Evolutionary conservation across 1,284 basidiomycete genomes (phyloP), one percentile per base, ranked within the genome.

Genomic region (Irpex rosettiformis): DNA sequence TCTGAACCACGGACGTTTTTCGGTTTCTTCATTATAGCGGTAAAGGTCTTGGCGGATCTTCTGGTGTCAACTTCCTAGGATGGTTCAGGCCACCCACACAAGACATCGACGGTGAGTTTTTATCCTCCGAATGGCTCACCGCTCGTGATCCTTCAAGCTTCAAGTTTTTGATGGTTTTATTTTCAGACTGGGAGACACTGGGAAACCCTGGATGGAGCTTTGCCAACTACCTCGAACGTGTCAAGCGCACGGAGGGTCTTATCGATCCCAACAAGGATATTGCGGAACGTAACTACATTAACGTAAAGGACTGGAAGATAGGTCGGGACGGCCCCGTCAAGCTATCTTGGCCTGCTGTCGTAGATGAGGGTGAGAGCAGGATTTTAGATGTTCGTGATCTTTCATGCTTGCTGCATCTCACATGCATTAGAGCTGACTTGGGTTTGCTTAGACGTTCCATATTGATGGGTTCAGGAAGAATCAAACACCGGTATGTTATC

Each of bases 191-290:
- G 45, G 47, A 48, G 21, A 56, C 48, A 24, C 55, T 56, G n/a
- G 55, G 55, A 4, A 56, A 56, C 18, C 55, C 55, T 10, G 43
- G 45, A 6, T 56, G 55, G 55, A 56, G 54, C 30, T 62, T 58
- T 55, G 29, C 47, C 8, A 55, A 48, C 8, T 57, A 28, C 52
- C n/a, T 54, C 24, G 21, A 43, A 4, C 25, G 28, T 18, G 40
- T 54, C 4, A 33, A 53, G 8, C 51, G 42, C 18, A 33, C 47
- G 13, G 60, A 61, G 27, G 48, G 48, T 4, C 24, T 49, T 22
- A 13, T 22, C 48, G 24, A 24, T 8, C 48, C 24, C 4, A 18
- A 18, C 7, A 5, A 6, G 10, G 48, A 24, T 28, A 25, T 25
- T 28, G 21, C 48, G 13, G 13, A 10, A 10, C 10, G 24, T 16